Evolutionary conservation across 106 monocot genomes (phyloP), one percentile per base, ranked within the genome.

Genomic region (Chionographis japonica): DNA sequence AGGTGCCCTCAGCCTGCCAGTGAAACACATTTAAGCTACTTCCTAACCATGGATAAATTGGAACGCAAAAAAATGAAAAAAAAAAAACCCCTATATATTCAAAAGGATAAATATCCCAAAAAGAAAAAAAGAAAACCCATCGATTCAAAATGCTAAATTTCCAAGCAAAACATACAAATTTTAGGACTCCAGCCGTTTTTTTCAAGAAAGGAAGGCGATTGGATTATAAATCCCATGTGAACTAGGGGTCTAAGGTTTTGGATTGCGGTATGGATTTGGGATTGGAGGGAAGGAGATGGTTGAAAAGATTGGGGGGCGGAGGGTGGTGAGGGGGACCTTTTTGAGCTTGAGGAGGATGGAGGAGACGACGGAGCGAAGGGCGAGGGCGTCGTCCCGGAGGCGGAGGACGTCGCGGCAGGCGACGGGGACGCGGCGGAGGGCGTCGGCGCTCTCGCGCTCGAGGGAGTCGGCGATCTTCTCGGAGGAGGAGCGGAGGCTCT

Each of bases 401-500:
- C 89, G 86, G 49, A 90, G 70, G 59, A 86, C 92, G 51, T 98
- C 98, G 49, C 92, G 86, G 75, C 80, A 78, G 58, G 97, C 87
- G 71, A 76, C 69, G 8, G 92, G 97, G 60, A 97, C 82, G 36
- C 89, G 86, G 63, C 86, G 88, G 56, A 97, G 75, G 52, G 92
- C 92, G 56, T 97, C 92, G 63, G 80, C 67, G 78, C 80, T 79
- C 68, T 89, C 89, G 16, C 81, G 72, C 76, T 92, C 89, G 56
- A 97, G 84, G 6, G 92, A 78, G 60, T 81, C 97, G 62, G 84
- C 82, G 60, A 92, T 91, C 72, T 74, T 84, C 73, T 97, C 97
- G 64, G 92, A 77, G 52, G 92, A 63, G 38, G 86, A 68, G 37
- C 92, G 89, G 52, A 97, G 92, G 68, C 61, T 80, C 78, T 97